Conservation (phyloP, 2,329 filamentous ascomycete species). For the Blastomyces percursus region DNA sequence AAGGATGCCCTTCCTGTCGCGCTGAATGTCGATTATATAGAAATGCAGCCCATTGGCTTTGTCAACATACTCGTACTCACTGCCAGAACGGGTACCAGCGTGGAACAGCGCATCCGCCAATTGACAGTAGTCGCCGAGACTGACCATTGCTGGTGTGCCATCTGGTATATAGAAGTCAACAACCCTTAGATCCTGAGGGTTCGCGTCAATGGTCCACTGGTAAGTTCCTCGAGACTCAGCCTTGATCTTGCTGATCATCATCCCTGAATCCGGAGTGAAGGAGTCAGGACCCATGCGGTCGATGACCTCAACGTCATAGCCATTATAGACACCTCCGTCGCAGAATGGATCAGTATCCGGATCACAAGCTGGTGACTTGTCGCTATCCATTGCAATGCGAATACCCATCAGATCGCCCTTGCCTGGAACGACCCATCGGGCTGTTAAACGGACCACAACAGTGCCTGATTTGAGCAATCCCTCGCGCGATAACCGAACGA, state of each 20-base stretch:
- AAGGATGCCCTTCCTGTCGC: conserved; percentile 11
- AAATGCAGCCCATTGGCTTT: conserved; percentile 14
- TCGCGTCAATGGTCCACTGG: conserved; percentile 16
- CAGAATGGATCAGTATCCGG: conserved; percentile 11
- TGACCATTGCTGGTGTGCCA: conserved; percentile 11
- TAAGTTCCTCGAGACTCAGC: conserved; percentile 3
- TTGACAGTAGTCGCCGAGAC: conserved; percentile 15
- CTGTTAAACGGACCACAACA: conserved; percentile 11
- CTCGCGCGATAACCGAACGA: conserved; percentile 12
- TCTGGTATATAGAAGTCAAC: conserved; percentile 14
- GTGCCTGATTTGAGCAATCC: conserved; percentile 10
- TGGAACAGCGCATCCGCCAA: conserved; percentile 14
- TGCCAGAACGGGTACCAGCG: conserved; percentile 15
- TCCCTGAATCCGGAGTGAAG: conserved; percentile 14
- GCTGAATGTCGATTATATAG: conserved; percentile 14
- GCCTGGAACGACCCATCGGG: conserved; percentile 10
- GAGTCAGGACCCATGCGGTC: conserved; percentile 15
- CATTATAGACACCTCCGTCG: conserved; percentile 12
- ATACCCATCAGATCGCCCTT: conserved; percentile 11
- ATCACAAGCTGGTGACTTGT: conserved; percentile 11
- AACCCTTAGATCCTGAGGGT: conserved; percentile 13
- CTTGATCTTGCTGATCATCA: conserved; percentile 15
- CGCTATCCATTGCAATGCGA: conserved; percentile 13
- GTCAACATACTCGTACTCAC: conserved; percentile 14
- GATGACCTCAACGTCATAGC: conserved; percentile 15